Conservation (phyloP, 2,329 filamentous ascomycete genomes). For the Aspergillus sp. region DNA sequence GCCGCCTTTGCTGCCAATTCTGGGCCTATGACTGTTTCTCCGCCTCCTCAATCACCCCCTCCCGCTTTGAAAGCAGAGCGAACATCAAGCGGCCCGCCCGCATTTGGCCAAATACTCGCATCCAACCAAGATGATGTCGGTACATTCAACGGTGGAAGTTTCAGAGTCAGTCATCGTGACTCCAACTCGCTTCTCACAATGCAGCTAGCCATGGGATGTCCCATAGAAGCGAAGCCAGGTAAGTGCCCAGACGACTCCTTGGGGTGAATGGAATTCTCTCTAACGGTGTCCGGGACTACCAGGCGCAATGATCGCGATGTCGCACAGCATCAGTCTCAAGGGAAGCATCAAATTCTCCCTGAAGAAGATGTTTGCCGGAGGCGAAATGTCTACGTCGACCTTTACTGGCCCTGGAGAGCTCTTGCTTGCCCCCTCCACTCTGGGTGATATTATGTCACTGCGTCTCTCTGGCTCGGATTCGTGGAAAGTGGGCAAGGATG, state of each 20-base stretch:
- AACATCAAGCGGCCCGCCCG: neutral
- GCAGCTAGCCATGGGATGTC: conserved; percentile 84
- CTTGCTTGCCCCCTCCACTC: conserved; percentile 69
- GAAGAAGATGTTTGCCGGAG: conserved; percentile 84
- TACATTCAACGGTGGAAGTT: conserved; percentile 96
- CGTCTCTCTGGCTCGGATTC: conserved; percentile 60
- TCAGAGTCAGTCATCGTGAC: conserved; percentile 86
- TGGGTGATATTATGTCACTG: conserved; percentile 83
- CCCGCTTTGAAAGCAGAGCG: neutral
- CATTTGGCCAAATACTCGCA: neutral
- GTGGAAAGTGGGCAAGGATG: conserved; percentile 84
- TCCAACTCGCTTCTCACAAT: conserved; percentile 85
- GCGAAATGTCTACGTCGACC: conserved; percentile 71
- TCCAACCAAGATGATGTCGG: conserved; percentile 68
- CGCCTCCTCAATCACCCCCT: neutral
- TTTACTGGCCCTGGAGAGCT: conserved; percentile 90
- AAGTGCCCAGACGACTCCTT: conserved; percentile 4
- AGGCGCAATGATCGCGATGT: conserved; percentile 95
- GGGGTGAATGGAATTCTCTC: neutral
- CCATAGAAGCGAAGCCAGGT: conserved; percentile 74
- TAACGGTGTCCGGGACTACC: neutral
- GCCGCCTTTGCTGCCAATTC: no score
- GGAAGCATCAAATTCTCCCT: conserved; percentile 79
- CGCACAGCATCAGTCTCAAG: conserved; percentile 75
- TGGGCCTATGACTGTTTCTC: neutral